These are phyloP conservation scores for Hyparrhenia diplandra DNA, from an alignment of 176 grass and related monocot genomes.

Conservation along the genomic window DNA sequence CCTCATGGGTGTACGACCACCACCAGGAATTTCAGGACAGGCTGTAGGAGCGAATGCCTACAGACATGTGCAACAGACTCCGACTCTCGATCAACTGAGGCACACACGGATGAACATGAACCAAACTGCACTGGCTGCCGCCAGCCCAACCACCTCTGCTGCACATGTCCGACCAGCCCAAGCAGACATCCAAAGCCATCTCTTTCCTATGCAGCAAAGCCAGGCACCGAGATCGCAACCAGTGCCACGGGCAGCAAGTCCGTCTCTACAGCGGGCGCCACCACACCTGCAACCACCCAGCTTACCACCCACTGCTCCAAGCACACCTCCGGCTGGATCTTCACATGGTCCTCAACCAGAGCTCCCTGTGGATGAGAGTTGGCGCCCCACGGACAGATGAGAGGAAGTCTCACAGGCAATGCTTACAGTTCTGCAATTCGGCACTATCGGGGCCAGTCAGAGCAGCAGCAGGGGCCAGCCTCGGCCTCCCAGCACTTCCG, in stretches of 20 bases:
- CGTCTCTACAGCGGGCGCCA: background rate
- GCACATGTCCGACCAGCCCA: background rate
- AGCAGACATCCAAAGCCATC: background rate
- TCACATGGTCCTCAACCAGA: conserved; percentile 14
- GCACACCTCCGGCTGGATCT: conserved; percentile 3
- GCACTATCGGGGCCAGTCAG: conserved; percentile 40
- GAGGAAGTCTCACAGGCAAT: conserved; percentile 80
- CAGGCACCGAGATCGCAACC: conserved; percentile 8
- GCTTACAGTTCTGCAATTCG: conserved; percentile 59
- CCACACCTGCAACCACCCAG: background rate
- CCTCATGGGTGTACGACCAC: background rate
- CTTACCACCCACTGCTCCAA: background rate
- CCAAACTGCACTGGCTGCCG: background rate
- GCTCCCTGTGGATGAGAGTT: conserved; percentile 53
- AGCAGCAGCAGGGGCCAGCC: conserved; percentile 5
- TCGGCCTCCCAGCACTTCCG: background rate
- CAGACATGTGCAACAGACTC: conserved; percentile 25
- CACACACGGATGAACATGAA: background rate
- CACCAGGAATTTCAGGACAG: conserved; percentile 21
- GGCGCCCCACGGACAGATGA: conserved; percentile 71
- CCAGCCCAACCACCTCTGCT: background rate
- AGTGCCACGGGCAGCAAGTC: conserved; percentile 4
- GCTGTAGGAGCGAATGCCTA: conserved; percentile 33
- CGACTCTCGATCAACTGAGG: background rate
- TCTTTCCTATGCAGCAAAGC: conserved; percentile 2